Percentiles rank a stretch among this genome's conserved stretches.
These are phyloP conservation scores for Cyathus striatus DNA, from an alignment of 768 basidiomycete species.

Conservation along the genomic window DNA sequence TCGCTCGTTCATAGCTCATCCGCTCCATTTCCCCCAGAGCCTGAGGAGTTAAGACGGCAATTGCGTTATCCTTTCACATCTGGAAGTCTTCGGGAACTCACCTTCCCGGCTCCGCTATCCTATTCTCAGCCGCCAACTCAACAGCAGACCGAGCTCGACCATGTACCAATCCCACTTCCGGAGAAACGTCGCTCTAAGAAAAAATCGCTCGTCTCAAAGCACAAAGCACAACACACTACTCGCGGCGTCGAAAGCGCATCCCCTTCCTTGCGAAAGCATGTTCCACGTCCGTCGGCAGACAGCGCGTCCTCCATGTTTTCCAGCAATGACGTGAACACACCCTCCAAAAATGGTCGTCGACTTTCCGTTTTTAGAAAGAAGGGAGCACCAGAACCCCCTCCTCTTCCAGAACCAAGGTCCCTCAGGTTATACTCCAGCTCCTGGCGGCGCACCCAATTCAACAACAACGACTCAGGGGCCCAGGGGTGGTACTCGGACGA, in stretches of 20 bases:
- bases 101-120: conserved; percentile 72
- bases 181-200: not conserved
- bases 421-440: conserved; percentile 21
- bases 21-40: conserved; percentile 39
- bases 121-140: conserved; percentile 20
- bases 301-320: conserved; percentile 16
- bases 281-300: conserved; percentile 18
- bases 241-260: not conserved
- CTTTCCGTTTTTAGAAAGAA: conserved; percentile 20
- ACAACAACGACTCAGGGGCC: conserved; percentile 4
- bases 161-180: no score
- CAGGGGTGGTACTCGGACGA: not conserved
- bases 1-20: conserved; percentile 63
- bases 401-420: conserved; percentile 23
- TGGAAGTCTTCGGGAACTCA: conserved; percentile 47
- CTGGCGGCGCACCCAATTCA: conserved; percentile 15
- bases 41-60: conserved; percentile 29
- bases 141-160: not conserved
- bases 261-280: not conserved
- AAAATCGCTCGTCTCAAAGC: not conserved
- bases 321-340: conserved; percentile 2
- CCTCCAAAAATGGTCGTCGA: conserved; percentile 15
- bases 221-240: not conserved
- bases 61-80: conserved; percentile 22
- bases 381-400: conserved; percentile 15